These are phyloP conservation scores for Mucor irregularis DNA, from an alignment of 371 early-diverging fungal species.

Conservation along the genomic window DNA sequence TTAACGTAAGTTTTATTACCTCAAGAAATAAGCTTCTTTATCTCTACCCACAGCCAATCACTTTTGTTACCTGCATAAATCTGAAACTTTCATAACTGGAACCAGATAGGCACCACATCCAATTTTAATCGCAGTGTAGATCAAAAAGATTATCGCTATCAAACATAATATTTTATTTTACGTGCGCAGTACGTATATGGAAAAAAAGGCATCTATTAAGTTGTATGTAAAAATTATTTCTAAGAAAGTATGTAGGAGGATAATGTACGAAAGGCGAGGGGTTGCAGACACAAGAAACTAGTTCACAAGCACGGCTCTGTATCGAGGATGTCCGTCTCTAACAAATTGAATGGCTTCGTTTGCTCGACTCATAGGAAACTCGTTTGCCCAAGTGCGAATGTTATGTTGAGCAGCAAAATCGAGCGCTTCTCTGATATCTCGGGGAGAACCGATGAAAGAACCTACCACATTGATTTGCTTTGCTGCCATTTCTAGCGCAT, in stretches of 20 bases:
- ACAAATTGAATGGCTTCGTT: constrained; percentile 30
- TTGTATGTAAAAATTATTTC: too few relatives aligned
- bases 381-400: constrained; percentile 64
- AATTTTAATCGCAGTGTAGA: too few relatives aligned
- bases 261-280: background rate
- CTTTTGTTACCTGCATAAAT: too few relatives aligned
- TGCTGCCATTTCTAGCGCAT: constrained; percentile 29
- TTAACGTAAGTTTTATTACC: too few relatives aligned
- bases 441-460: constrained; percentile 65
- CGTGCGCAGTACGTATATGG: too few relatives aligned
- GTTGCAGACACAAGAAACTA: constrained; percentile 3
- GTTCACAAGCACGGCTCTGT: constrained; percentile 24
- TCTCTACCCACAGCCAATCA: too few relatives aligned
- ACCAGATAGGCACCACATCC: too few relatives aligned
- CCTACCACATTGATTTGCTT: constrained; percentile 55
- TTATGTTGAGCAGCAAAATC: constrained; percentile 64
- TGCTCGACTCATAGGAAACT: constrained; percentile 46
- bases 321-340: constrained; percentile 19
- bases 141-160: too few relatives aligned
- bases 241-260: background rate
- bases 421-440: constrained; percentile 55
- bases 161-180: too few relatives aligned
- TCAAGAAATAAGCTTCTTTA: too few relatives aligned
- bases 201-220: too few relatives aligned
- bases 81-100: too few relatives aligned